Conservation (phyloP, 805 yeast genomes). For the Saccharomycopsis sp. region DNA sequence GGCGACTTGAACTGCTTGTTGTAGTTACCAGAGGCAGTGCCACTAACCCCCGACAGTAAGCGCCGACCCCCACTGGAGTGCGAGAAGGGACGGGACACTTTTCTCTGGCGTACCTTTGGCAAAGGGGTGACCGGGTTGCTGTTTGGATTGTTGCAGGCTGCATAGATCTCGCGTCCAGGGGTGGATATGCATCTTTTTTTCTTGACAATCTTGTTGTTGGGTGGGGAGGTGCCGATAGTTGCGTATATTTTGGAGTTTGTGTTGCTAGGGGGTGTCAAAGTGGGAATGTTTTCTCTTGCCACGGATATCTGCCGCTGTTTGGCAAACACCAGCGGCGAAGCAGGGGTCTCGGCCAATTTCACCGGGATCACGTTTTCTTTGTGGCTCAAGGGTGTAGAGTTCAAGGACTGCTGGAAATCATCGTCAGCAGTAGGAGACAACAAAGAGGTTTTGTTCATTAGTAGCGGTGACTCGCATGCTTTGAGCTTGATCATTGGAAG, state of each 20-base stretch:
- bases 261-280: slow-evolving; percentile 16
- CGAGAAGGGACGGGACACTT: not conserved
- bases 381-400: slow-evolving; percentile 15
- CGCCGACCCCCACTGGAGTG: not conserved
- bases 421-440: slow-evolving; percentile 8
- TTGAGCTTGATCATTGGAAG: not conserved
- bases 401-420: slow-evolving; percentile 16
- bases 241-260: slow-evolving; percentile 8
- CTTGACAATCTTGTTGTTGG: not conserved
- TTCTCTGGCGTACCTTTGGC: not conserved
- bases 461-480: not conserved
- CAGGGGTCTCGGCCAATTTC: not conserved
- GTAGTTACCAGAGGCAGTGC: too few species aligned
- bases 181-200: slow-evolving; percentile 9
- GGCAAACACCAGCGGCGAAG: not conserved
- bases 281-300: slow-evolving; percentile 12
- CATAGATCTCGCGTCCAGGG: not conserved
- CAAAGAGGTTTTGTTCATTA: not conserved
- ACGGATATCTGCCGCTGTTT: not conserved
- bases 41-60: not conserved
- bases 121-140: slow-evolving; percentile 2
- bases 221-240: slow-evolving; percentile 1
- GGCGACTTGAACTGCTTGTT: slow-evolving; percentile 14
- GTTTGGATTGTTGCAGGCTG: not conserved
- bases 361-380: slow-evolving; percentile 18